Evolutionary conservation across 2,329 filamentous ascomycete species (phyloP), one percentile per base, ranked within the genome.

Genomic region (Hymenoscyphus fraxineus): DNA sequence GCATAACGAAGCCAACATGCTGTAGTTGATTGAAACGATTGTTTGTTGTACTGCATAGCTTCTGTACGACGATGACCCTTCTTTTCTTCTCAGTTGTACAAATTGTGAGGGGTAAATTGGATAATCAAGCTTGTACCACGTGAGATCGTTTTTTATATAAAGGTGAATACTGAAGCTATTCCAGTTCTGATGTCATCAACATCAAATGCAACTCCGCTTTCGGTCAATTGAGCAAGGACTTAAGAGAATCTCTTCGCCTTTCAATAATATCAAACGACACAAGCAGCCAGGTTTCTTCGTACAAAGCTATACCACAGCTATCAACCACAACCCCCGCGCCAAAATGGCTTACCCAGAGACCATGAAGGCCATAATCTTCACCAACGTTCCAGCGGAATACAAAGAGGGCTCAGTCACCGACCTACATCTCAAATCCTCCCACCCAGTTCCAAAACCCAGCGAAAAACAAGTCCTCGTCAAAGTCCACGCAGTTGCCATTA

Each of bases 381-480:
- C n/a, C 7, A 22, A 27, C 4, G 22, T 51, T 10, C 44, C 44
- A 51, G 22, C 44, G 4, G 7, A 10, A 27, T 51, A 51, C 44
- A 10, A 22, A 51, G 44, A 22, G 9, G 44, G 44, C 44, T 51
- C 44, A 10, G 44, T 51, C 19, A 51, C n/a, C 44, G 19, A n/a
- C 19, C 19, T 51, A n/a, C 44, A 51, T 51, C 44, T 51, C 44
- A 22, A 51, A n/a, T 12, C 44, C n/a, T 27, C 44, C n/a, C 44
- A 22, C 3, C 44, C 44, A 51, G 19, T 51, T 19, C 44, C 44
- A n/a, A 22, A 27, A 62, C 60, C 64, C 16, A 56, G 38, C 12
- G 47, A 22, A 12, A 57, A 59, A 13, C 66, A 67, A 64, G 55
- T 56, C 40, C 64, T 67, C 27, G 51, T 67, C 58, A 55, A 51